Evolutionary conservation across 495 filamentous ascomycete species (phyloP), one percentile per base, ranked within the genome.

Genomic region (Penicillium lividum): DNA sequence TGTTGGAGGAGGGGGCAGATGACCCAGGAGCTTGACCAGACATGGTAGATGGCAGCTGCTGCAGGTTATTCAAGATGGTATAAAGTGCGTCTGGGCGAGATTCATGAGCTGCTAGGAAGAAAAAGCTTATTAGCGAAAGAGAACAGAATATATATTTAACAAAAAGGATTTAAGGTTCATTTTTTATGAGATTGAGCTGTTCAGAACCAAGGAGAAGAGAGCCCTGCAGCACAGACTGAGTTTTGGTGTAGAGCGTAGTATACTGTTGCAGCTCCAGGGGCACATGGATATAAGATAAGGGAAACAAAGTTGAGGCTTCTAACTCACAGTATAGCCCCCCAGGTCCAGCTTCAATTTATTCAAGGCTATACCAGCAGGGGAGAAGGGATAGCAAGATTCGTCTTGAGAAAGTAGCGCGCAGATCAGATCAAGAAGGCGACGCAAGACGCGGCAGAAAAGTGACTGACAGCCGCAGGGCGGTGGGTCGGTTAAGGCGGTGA

Each of bases 1-100:
- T 72, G 48, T 73, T 71, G 31, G 76, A 80, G 6, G 74, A 75
- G 11, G 74, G 75, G 3, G 70, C 76, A 42, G 77, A 74, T 10
- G 75, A 78, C 15, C 70, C 73, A 5, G 67, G 59, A 47, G 69
- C 65, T 57, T 75, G 74, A 5, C 58, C 57, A 28, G 77, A 77
- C 75, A 78, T 80, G 40, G 16, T 53, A 42, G 30, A 25, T 43
- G 18, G 34, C 22, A 16, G 8, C 11, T 7, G 38, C 3, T 16
- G 15, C 4, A 16, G 38, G 15, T 36, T 11, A 36, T 36, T 36
- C 33, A 36, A 13, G 33, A 9, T 36, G 13, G 33, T 8, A 11
- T 36, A 11, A 36, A 22, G 22, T 22, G 22, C 22, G 22, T 22
- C 33, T 4, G 33, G 13, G 33, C 33, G 33, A 36, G 33, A 36